Base-by-base conservation (phyloP, 2,329 filamentous ascomycete species). In the Nannizziopsis arthrosporioides region DNA sequence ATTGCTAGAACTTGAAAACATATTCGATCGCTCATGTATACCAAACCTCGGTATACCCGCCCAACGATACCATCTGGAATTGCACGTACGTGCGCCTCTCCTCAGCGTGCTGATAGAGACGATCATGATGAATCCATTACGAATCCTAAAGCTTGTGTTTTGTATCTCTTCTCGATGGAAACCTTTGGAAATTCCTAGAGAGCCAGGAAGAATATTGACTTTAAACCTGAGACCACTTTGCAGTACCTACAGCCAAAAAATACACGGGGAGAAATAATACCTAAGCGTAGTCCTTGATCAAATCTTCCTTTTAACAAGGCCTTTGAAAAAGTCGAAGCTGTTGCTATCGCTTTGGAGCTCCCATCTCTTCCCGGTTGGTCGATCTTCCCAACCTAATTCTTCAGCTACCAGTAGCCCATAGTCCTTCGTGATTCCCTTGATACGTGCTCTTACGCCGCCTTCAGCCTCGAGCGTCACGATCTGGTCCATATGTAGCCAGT, bases 321-420 rank as follows among this genome's bases (percentile, higher is more conserved):
- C 92, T 61, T 78, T 85, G 69, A 94, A 94, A 64, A 94, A 98
- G 67, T 98, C 92, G 70, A 98, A 98, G 64, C 89, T 95, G 61
- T 98, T 98, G 63, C 89, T 87, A 65, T 98, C 92, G 64, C 88
- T 95, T 71, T 95, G 89, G 67, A 98, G 67, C 57, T 83, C 79
- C 77, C 84, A 90, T 43, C 83, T 72, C 66, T 77, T 84, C 0
- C 90, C 89, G 0, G 85, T 94, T 1, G 74, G 71, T 46, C 81
- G 72, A 53, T 87, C 86, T 50, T 83, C 76, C 63, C 73, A 77
- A 2, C 81, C 82, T 46, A 93, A 65, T 71, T 96, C 89, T 65
- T 95, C 85, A 0, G 82, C 92, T 54, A 82, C 74, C 55, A 98
- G 61, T 64, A 96, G 70, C 0, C 92, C 92, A 81, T 86, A 95